Conservation (phyloP, 345 rosid genomes). For the Rhodomyrtus tomentosa region DNA sequence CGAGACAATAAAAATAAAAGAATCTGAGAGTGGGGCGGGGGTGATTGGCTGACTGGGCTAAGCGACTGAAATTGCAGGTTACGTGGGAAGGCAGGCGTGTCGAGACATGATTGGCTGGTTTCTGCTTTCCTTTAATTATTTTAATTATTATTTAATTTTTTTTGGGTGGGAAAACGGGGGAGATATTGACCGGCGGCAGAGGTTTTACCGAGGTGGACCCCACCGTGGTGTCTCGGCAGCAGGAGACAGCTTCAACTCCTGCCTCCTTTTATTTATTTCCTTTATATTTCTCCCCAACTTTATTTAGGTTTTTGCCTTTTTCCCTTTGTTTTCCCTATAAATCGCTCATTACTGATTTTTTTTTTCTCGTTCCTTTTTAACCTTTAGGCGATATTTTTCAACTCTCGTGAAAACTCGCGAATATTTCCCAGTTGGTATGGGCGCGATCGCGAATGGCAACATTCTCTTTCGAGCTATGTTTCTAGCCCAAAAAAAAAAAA, state of each 20-base stretch:
- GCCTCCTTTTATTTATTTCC: neutral
- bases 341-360: neutral
- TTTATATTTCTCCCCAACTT: neutral
- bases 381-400: fast-evolving
- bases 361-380: no score
- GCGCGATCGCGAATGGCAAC: no score
- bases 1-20: neutral
- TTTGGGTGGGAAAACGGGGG: neutral
- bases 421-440: neutral
- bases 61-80: neutral
- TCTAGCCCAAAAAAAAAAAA: no score
- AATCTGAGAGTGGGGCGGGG: neutral
- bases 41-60: neutral
- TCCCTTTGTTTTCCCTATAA: neutral
- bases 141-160: neutral
- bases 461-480: no score
- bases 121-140: neutral
- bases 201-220: neutral
- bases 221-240: neutral
- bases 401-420: neutral
- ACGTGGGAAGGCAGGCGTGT: neutral
- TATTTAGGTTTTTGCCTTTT: neutral
- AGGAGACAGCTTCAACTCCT: neutral
- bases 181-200: neutral
- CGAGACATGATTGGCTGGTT: neutral